phyloP scores from a whole-genome alignment of 1,139 yeast species.

The Blastobotrys malaysiensis region DNA sequence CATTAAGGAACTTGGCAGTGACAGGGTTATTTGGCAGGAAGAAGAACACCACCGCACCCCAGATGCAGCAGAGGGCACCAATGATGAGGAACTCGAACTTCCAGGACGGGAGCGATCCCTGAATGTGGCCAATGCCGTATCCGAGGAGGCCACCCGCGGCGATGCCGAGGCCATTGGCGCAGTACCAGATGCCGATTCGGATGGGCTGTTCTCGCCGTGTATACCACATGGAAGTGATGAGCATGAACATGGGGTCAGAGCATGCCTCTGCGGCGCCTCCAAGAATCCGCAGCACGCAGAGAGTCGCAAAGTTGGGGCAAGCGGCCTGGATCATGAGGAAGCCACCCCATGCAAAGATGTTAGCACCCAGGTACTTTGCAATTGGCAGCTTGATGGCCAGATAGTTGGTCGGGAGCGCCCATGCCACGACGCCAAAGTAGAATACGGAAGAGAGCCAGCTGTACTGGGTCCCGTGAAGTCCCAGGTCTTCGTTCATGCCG shows the following conservation, averaged over 20 bases:
- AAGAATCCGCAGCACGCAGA: conserved; percentile 45
- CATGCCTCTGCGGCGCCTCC: conserved; percentile 54
- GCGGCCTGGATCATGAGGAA: conserved; percentile 46
- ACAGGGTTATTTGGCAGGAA: conserved; percentile 51
- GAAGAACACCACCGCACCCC: conserved; percentile 44
- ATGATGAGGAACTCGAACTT: conserved; percentile 40
- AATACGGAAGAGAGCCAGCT: conserved; percentile 60
- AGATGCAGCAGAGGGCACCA: conserved; percentile 32
- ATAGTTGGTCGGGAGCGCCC: conserved; percentile 50
- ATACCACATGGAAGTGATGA: conserved; percentile 53
- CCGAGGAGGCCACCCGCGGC: conserved; percentile 34
- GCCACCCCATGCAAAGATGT: conserved; percentile 47
- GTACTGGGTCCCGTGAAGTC: conserved; percentile 38
- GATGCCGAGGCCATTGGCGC: conserved; percentile 28
- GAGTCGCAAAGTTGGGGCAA: conserved; percentile 43
- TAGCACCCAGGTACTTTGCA: conserved; percentile 45
- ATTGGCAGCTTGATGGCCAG: conserved; percentile 50
- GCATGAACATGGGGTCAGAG: conserved; percentile 49
- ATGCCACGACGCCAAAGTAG: conserved; percentile 47
- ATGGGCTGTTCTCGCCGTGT: conserved; percentile 45
- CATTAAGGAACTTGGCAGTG: conserved; percentile 46
- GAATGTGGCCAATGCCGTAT: conserved; percentile 43
- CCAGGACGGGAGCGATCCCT: conserved; percentile 21
- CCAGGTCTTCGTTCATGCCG: conserved; percentile 44
- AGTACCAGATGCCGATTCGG: conserved; percentile 32